These are phyloP conservation scores for Cerrena zonata DNA, from an alignment of 1,284 basidiomycete genomes.

Conservation along the genomic window DNA sequence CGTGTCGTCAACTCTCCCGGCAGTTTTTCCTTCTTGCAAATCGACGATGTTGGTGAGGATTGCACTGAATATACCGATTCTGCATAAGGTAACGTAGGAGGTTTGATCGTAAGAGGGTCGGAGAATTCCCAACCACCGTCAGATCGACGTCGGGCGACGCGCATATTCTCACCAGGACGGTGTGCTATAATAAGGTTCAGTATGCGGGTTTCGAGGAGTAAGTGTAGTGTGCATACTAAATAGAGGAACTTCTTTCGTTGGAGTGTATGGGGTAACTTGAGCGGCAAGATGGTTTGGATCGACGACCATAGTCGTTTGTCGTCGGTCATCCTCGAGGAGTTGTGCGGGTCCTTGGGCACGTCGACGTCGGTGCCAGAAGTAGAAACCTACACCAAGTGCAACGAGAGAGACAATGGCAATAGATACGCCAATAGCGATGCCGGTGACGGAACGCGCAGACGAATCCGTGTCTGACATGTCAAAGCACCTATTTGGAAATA, in stretches of 20 bases:
- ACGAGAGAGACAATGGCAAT: background rate
- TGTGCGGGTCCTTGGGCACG: background rate
- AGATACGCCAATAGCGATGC: background rate
- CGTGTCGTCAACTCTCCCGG: conserved; percentile 24
- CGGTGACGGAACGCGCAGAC: background rate
- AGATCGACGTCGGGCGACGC: conserved; percentile 25
- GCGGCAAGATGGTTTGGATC: conserved; percentile 13
- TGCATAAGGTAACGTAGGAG: conserved; percentile 6
- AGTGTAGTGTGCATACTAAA: conserved; percentile 20
- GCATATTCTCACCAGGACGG: conserved; percentile 29
- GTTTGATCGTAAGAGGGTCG: conserved; percentile 9
- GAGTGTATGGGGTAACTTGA: conserved; percentile 22
- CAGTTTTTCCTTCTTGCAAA: conserved; percentile 21
- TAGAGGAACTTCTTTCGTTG: conserved; percentile 17
- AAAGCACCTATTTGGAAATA: background rate
- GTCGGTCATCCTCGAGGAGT: background rate
- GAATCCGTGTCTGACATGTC: background rate
- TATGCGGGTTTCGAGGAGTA: too few species aligned
- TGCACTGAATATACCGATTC: conserved; percentile 12
- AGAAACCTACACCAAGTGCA: background rate
- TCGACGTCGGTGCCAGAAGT: background rate
- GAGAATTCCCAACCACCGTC: conserved; percentile 30
- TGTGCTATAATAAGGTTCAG: too few species aligned
- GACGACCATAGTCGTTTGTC: background rate
- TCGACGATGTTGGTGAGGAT: conserved; percentile 11